Percentiles rank a stretch among this genome's conserved stretches.
Conservation (phyloP, 2,329 filamentous ascomycete genomes). For the Pseudogymnoascus verrucosus region DNA sequence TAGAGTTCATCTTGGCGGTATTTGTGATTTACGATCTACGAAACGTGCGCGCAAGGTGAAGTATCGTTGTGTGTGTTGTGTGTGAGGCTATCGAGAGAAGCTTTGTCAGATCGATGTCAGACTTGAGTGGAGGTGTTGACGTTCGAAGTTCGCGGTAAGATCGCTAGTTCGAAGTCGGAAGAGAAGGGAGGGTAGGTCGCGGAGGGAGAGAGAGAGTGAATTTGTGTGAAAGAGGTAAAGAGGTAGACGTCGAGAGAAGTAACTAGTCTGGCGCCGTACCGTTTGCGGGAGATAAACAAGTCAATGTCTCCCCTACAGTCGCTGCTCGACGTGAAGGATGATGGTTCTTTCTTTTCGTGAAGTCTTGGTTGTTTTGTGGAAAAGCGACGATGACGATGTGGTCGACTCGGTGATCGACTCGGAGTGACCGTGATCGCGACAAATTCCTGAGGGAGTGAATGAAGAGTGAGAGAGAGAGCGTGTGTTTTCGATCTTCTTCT, state of each 20-base stretch:
- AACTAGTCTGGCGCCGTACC: constrained; percentile 36
- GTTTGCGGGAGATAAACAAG: constrained; percentile 89
- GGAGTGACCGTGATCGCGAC: constrained; percentile 4
- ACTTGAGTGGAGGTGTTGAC: constrained; percentile 14
- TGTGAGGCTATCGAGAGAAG: constrained; percentile 14
- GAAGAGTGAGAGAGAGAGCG: background rate
- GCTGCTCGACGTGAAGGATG: constrained; percentile 30
- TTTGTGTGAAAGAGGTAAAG: constrained; percentile 9
- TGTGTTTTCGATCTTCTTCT: background rate
- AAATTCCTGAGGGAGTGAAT: background rate
- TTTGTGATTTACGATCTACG: constrained; percentile 13
- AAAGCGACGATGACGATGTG: constrained; percentile 16
- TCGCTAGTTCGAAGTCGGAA: background rate
- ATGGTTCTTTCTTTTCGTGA: constrained; percentile 10
- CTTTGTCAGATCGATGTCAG: constrained; percentile 12
- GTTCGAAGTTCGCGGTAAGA: constrained; percentile 13
- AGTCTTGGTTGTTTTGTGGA: constrained; percentile 18
- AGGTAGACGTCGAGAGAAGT: constrained; percentile 16
- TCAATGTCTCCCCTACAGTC: constrained; percentile 85
- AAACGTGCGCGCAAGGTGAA: background rate
- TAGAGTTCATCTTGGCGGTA: constrained; percentile 61
- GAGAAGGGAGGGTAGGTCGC: constrained; percentile 5
- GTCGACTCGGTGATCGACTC: constrained; percentile 10
- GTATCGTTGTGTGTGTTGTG: background rate
- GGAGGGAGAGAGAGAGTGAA: background rate